These are phyloP conservation scores for Heimioporus punctisporus DNA, from an alignment of 1,284 basidiomycete genomes.

Conservation along the genomic window DNA sequence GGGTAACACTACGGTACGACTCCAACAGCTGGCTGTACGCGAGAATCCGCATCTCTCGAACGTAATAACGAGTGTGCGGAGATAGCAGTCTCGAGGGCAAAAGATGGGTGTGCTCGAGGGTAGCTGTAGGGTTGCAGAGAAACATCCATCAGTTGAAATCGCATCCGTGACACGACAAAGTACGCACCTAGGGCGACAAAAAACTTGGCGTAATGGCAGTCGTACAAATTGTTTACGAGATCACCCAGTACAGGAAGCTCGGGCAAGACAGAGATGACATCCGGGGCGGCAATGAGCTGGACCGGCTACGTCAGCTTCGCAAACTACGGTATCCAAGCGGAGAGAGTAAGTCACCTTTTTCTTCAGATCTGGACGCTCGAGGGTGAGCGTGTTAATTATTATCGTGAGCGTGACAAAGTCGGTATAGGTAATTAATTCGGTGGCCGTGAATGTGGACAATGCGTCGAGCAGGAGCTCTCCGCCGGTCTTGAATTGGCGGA, in stretches of 20 bases:
- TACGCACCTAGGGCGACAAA: conserved; percentile 82
- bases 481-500: conserved; percentile 80
- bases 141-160: conserved; percentile 9
- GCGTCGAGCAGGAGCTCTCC: conserved; percentile 88
- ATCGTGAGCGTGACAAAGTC: conserved; percentile 92
- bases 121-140: conserved; percentile 48
- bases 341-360: conserved; percentile 70
- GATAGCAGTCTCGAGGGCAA: conserved; percentile 86
- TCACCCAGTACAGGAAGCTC: conserved; percentile 74
- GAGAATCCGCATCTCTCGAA: conserved; percentile 96
- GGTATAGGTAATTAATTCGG: conserved; percentile 89
- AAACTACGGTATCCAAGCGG: background rate
- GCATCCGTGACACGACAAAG: background rate
- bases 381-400: conserved; percentile 76
- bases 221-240: conserved; percentile 80
- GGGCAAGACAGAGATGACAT: conserved; percentile 73
- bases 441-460: conserved; percentile 93
- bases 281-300: conserved; percentile 68
- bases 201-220: conserved; percentile 95
- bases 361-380: conserved; percentile 89
- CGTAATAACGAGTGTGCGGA: conserved; percentile 90
- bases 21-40: conserved; percentile 95
- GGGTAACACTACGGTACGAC: conserved; percentile 88
- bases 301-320: conserved; percentile 3
- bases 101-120: conserved; percentile 87